Base-by-base conservation (phyloP, 2,329 filamentous ascomycete species). In the Fusarium nisikadoi region DNA sequence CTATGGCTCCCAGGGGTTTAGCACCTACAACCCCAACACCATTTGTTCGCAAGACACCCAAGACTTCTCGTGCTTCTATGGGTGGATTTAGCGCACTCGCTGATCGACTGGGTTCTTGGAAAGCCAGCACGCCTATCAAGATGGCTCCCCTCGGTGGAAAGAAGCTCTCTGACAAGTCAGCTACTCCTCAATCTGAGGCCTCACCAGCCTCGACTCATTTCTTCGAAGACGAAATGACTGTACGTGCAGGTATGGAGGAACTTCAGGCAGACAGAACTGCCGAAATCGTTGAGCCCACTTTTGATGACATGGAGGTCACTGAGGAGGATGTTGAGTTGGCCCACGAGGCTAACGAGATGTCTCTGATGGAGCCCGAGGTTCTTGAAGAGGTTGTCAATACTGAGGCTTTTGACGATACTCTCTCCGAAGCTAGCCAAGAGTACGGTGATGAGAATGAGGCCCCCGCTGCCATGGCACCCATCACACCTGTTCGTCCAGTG, bases 391-490 rank as follows among this genome's bases (percentile, higher is more conserved):
- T 79, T n/a, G 77, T 79, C 46, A 73, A 69, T 31, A 78, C 68
- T 13, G 70, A 75, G 57, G 76, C 73, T n/a, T 80, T 84, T 53
- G 86, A 88, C 20, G 85, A 88, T 45, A 81, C 84, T 0, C 78
- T 86, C 6, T 92, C 90, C 0, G 89, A 91, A 67, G 86, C 87
- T 3, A 91, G 89, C 74, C 87, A 92, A 70, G 88, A 91, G 70
- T 92, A 92, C 75, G 90, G 86, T 5, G 90, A 93, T 73, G 91
- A 93, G 77, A 92, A 92, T 77, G 84, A 85, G 35, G 80, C 88
- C 14, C 89, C 87, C 7, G 84, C 86, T 23, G 81, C 82, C 27
- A 80, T 88, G 36, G 68, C 72, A 29, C 88, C 88, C 3, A 81
- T 85, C 12, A 93, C 91, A 3, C 91, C 91, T 0, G 82, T 86